Conservation (phyloP, 495 filamentous ascomycete genomes). For the Polyplosphaeria fusca region DNA sequence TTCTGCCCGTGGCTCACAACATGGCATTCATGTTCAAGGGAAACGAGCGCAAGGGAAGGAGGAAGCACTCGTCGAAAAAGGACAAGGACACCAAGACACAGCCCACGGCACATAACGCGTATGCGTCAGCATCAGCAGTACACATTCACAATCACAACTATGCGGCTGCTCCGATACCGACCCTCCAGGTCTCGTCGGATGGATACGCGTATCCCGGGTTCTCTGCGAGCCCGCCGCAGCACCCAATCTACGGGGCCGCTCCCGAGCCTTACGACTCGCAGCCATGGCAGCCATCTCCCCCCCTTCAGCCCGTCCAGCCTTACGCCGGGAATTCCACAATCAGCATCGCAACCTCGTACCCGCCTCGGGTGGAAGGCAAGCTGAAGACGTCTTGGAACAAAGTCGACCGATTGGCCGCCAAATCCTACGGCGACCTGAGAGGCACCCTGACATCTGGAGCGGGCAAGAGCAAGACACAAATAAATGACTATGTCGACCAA, state of each 20-base stretch:
- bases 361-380: slow-evolving; percentile 5
- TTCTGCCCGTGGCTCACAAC: no score
- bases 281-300: neutral
- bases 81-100: slow-evolving; percentile 5
- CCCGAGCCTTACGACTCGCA: neutral
- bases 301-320: neutral
- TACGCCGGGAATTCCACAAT: slow-evolving; percentile 6
- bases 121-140: neutral
- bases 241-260: slow-evolving; percentile 1
- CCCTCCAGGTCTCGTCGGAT: neutral
- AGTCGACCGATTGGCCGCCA: slow-evolving; percentile 6
- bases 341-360: slow-evolving; percentile 7
- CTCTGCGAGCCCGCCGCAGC: neutral
- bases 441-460: slow-evolving; percentile 13
- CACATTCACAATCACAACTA: slow-evolving; percentile 3
- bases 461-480: slow-evolving; percentile 13
- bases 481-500: slow-evolving; percentile 4
- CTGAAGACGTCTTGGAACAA: slow-evolving; percentile 21
- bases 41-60: slow-evolving; percentile 2
- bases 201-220: neutral
- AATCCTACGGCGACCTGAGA: slow-evolving; percentile 10
- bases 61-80: slow-evolving; percentile 16
- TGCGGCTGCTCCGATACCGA: neutral
- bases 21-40: neutral
- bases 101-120: neutral